A percentile compares a stretch with the other conserved stretches of the same genome.
Evolutionary conservation across 2,329 filamentous ascomycete species (phyloP).

Genomic region (Fusarium piperis): DNA sequence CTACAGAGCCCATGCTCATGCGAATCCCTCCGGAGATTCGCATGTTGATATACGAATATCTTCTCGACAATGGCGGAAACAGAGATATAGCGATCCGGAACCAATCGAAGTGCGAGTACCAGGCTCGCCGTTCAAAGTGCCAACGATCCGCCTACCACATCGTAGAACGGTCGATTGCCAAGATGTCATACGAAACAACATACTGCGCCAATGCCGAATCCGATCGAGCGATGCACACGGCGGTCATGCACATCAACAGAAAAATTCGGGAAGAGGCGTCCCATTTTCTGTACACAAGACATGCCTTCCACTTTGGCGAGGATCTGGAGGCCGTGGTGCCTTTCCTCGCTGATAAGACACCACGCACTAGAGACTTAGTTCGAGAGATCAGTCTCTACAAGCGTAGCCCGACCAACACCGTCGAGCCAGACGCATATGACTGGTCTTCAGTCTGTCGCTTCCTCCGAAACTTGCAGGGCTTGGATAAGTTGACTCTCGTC

Average conservation of each 20-base stretch:
- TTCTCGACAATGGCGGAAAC: constrained; percentile 54
- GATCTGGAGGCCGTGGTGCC: constrained; percentile 69
- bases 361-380: constrained; percentile 57
- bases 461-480: constrained; percentile 49
- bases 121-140: constrained; percentile 20
- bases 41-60: constrained; percentile 55
- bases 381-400: constrained; percentile 64
- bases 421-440: constrained; percentile 53
- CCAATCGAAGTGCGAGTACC: constrained; percentile 41
- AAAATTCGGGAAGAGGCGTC: constrained; percentile 65
- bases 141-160: constrained; percentile 53
- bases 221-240: constrained; percentile 50
- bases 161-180: constrained; percentile 51
- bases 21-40: constrained; percentile 54
- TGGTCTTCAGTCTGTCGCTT: constrained; percentile 65
- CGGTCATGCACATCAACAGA: constrained; percentile 57
- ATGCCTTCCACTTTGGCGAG: constrained; percentile 68
- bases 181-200: constrained; percentile 61
- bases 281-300: constrained; percentile 63
- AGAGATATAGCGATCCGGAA: constrained; percentile 54
- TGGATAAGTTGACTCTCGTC: constrained; percentile 59
- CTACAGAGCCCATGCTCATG: constrained; percentile 42
- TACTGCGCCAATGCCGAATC: constrained; percentile 51
- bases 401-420: constrained; percentile 56
- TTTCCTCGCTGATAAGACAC: constrained; percentile 67